These are phyloP conservation scores for Fraxinus platypoda DNA, from an alignment of 305 asterid genomes.

Conservation along the genomic window DNA sequence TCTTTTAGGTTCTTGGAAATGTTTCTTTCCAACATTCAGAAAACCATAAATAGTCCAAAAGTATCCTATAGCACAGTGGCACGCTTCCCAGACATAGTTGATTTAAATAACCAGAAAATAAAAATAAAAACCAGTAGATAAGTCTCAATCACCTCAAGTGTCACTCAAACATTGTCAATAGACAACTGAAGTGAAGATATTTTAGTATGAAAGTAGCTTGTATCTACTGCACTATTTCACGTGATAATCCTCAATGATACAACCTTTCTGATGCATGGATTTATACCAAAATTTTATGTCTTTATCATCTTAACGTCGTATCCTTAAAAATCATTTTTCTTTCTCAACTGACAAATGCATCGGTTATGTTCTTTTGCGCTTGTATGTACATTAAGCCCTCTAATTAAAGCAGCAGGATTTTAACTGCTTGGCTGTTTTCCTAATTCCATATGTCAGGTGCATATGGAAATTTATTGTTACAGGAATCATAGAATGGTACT, in stretches of 20 bases:
- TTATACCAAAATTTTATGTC: not conserved
- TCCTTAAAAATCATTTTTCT: not conserved
- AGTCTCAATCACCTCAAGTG: constrained; percentile 2
- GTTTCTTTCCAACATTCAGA: constrained; percentile 10
- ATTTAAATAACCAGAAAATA: constrained; percentile 12
- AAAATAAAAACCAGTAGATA: constrained; percentile 3
- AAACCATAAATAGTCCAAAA: constrained; percentile 2
- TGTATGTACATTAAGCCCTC: constrained; percentile 6
- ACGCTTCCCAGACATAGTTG: not conserved
- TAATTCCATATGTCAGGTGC: not conserved
- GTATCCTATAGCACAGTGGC: not conserved
- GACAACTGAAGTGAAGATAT: not conserved
- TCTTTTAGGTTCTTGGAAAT: not conserved
- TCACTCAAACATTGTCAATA: not conserved
- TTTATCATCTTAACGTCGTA: constrained; percentile 8
- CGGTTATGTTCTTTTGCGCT: constrained; percentile 1
- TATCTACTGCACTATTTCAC: constrained; percentile 7
- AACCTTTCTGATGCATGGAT: not conserved
- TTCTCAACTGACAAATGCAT: not conserved
- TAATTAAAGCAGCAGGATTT: constrained; percentile 11
- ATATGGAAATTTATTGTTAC: not conserved
- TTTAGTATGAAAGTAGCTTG: not conserved
- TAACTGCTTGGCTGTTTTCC: not conserved
- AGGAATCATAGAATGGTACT: not conserved
- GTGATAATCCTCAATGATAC: constrained; percentile 10